Base-by-base conservation (phyloP, 352 stramenopile species). In the Phytophthora tubulina region DNA sequence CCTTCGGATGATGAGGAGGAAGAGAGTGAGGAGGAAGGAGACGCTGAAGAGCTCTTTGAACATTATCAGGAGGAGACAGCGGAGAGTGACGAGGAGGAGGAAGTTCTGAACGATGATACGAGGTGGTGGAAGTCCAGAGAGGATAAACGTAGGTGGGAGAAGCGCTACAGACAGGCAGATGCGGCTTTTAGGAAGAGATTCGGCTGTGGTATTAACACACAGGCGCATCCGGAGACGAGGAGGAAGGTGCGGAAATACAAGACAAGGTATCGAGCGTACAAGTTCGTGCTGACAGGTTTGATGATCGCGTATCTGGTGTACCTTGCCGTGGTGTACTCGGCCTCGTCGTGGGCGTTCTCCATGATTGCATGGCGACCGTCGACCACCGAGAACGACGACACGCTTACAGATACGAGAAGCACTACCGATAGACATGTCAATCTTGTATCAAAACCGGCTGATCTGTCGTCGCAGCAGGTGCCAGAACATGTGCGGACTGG, bases 141-240 rank as follows among this genome's bases (percentile, higher is more conserved):
- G 36, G 80, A 86, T 27, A 79, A 79, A 35, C 57, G 58, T 27
- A 63, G 32, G n/a, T 84, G 73, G 67, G 65, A 75, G 31, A 70
- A 78, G 13, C 48, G 45, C 31, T 85, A 82, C 30, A 38, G 39
- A 27, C 27, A 69, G 4, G 58, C 46, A n/a, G 70, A 84, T 44
- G 56, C 60, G 13, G 59, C 48, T 11, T 81, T 81, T 32, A 52
- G 62, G 2, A 72, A 53, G 41, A 64, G 44, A 5, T 79, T 74
- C 30, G 79, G 81, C 14, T 85, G 72, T 45, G 54, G 38, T 2
- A 86, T 90, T 54, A 75, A 86, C 59, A 84, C 78, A 2, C 53
- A 51, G 30, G 48, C 71, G 14, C 62, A 76, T 13, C 75, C 72
- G 0, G 78, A 90, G 31, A 72, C 61, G 4, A 76, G 69, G 41